Evolutionary conservation across 108 stramenopile species (phyloP).

Genomic region (Cyclostephanos tholiformis): DNA sequence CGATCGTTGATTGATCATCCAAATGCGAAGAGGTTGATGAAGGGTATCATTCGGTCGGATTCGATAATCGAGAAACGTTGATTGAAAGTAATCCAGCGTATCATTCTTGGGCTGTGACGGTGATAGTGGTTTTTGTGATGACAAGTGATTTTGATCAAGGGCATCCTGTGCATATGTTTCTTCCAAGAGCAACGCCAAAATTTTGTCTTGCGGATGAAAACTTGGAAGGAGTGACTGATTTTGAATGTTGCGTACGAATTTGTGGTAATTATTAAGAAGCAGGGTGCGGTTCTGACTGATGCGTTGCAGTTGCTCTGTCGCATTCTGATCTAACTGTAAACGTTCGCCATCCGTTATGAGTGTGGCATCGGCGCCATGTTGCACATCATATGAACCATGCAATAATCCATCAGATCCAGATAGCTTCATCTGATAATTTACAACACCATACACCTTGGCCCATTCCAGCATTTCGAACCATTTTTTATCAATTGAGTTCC

Average conservation of each 20-base stretch:
- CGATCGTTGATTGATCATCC: slow-evolving; percentile 49
- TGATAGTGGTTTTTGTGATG: background rate
- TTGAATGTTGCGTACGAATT: slow-evolving; percentile 41
- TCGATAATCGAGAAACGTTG: slow-evolving; percentile 33
- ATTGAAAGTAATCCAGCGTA: background rate
- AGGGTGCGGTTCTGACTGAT: slow-evolving; percentile 17
- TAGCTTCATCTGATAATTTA: slow-evolving; percentile 27
- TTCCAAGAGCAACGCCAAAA: slow-evolving; percentile 29
- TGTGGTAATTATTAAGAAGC: slow-evolving; percentile 34
- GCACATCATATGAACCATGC: slow-evolving; percentile 1
- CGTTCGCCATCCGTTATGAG: background rate
- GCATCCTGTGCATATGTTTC: slow-evolving; percentile 23
- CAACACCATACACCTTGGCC: slow-evolving; percentile 47
- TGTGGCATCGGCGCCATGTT: background rate
- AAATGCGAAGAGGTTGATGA: slow-evolving; percentile 45
- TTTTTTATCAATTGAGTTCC: slow-evolving; percentile 45
- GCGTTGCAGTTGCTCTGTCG: background rate
- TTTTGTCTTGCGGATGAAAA: slow-evolving; percentile 49
- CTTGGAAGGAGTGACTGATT: slow-evolving; percentile 31
- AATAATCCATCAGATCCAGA: background rate
- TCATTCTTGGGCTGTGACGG: background rate
- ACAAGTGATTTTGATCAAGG: slow-evolving; percentile 14
- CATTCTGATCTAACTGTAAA: slow-evolving; percentile 3
- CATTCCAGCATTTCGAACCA: slow-evolving; percentile 54
- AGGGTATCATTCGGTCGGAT: slow-evolving; percentile 31